These are phyloP conservation scores for Pugionium cornutum DNA, from an alignment of 345 rosid species.

Conservation along the genomic window DNA sequence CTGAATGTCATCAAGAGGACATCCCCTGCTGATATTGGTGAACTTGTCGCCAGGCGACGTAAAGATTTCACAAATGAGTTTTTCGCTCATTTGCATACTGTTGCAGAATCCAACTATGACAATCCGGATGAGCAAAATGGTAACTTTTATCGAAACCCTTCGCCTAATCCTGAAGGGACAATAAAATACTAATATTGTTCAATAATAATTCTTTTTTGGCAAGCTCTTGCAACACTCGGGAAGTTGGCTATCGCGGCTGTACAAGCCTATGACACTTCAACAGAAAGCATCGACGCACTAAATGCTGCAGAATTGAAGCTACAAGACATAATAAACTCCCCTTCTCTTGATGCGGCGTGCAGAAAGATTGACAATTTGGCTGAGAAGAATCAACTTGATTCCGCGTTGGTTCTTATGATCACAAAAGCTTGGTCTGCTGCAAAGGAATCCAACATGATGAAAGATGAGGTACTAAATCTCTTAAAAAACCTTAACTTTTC, in stretches of 20 bases:
- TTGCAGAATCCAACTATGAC: conserved; percentile 71
- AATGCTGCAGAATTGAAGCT: conserved; percentile 79
- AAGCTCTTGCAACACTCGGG: conserved; percentile 73
- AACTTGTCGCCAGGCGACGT: conserved; percentile 73
- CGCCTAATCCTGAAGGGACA: no score
- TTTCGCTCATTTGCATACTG: conserved; percentile 68
- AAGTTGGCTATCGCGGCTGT: conserved; percentile 74
- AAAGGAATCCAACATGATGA: conserved; percentile 83
- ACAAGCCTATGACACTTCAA: conserved; percentile 71
- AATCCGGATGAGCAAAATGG: conserved; percentile 71
- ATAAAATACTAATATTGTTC: no score
- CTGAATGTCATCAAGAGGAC: conserved; percentile 57
- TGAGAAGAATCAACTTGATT: conserved; percentile 86
- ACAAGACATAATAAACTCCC: conserved; percentile 81
- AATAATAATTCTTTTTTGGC: no score
- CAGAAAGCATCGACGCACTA: conserved; percentile 62
- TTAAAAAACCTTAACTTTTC: no score
- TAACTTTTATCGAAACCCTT: conserved; percentile 36
- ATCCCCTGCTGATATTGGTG: conserved; percentile 57
- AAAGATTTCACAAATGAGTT: conserved; percentile 92
- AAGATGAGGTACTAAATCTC: conserved; percentile 58
- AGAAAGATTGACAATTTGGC: conserved; percentile 85
- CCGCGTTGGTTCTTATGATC: conserved; percentile 81
- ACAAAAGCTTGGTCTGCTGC: conserved; percentile 98
- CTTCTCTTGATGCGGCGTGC: conserved; percentile 80